Evolutionary conservation across 768 basidiomycete genomes (phyloP), one percentile per base, ranked within the genome.

Genomic region (Russula virescens): DNA sequence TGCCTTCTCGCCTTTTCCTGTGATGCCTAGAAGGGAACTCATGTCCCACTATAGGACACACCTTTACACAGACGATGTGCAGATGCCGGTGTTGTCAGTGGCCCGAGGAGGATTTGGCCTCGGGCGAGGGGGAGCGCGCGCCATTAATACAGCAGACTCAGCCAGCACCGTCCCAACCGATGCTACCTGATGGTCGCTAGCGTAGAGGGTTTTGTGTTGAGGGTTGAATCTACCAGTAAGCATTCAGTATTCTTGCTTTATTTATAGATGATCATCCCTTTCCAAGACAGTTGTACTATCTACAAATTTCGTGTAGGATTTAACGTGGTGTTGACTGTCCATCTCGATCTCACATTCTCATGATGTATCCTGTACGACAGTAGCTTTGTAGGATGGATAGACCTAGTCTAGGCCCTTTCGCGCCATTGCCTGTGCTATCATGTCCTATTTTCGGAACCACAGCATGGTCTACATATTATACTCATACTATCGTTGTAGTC

Each of bases 91-190:
- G 38, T 14, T 60, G 63, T 38, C 2, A 31, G 16, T 40, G 53
- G 10, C 34, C 47, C n/a, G 48, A 49, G 31, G 45, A 63, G 19
- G 28, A 26, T 8, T 7, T 40, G 10, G 3, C 18, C 1, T 11
- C 2, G 40, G 23, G 9, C 9, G 48, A 55, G 6, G 58, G 48
- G 9, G 63, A 64, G n/a, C 58, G 53, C 19, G 53, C 63, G 21
- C 63, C 58, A n/a, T 43, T 64, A 23, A 60, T 64, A 64, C 58
- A 60, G 16, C 47, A 64, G 16, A 45, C 28, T 5, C 53, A 64
- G 19, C 63, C 58, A 9, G 18, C 47, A 21, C 19, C 63, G 14
- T 60, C 63, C 11, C 5, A 26, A 8, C 47, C 63, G 4, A 64
- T 64, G 63, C 21, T 38, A 1, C 11, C 53, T 2, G 40, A 55